These are phyloP conservation scores for Termitomyces sp. DNA, from an alignment of 768 basidiomycete species.

Conservation along the genomic window DNA sequence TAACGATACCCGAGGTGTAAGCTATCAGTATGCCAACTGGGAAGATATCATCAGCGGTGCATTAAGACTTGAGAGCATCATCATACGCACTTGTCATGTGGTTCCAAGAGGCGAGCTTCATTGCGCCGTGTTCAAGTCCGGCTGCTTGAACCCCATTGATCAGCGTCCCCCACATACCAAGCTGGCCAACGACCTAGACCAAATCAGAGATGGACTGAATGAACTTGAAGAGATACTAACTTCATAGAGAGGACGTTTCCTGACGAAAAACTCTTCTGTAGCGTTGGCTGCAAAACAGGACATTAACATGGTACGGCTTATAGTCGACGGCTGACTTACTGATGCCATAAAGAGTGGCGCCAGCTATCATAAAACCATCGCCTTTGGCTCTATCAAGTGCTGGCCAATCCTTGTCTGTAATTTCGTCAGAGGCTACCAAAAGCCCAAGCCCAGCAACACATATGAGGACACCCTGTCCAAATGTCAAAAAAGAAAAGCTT, in stretches of 20 bases:
- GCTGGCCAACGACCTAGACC: conserved; percentile 70
- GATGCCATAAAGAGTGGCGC: conserved; percentile 84
- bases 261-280: conserved; percentile 85
- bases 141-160: conserved; percentile 80
- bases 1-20: conserved; percentile 35
- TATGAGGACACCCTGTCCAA: conserved; percentile 61
- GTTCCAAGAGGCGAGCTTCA: conserved; percentile 71
- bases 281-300: conserved; percentile 62
- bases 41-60: conserved; percentile 2
- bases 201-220: neutral
- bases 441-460: conserved; percentile 76
- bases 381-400: conserved; percentile 71
- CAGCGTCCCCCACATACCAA: conserved; percentile 83
- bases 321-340: conserved; percentile 45
- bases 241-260: conserved; percentile 78
- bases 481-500: neutral
- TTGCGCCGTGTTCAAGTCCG: conserved; percentile 65
- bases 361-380: conserved; percentile 84
- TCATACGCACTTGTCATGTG: conserved; percentile 58
- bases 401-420: conserved; percentile 74
- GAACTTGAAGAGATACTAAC: conserved; percentile 24
- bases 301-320: neutral
- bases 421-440: conserved; percentile 74
- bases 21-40: conserved; percentile 46
- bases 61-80: conserved; percentile 4